Evolutionary conservation across 768 basidiomycete genomes (phyloP), one percentile per base, ranked within the genome.

Genomic region (Rhodotorula toruloides): DNA sequence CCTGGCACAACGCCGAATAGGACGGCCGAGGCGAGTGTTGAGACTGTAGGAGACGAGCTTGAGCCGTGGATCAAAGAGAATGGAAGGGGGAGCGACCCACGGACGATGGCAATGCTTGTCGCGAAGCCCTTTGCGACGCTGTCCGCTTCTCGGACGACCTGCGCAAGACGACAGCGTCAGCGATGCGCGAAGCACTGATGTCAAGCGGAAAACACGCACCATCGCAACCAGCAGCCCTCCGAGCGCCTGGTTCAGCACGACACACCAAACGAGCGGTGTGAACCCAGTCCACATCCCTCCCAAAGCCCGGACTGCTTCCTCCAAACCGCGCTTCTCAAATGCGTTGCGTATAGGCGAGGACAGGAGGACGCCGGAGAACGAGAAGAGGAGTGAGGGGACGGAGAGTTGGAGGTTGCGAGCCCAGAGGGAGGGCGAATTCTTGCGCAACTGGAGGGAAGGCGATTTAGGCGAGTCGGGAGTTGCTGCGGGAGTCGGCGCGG

Each of bases 61-160:
- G 9, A 31, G 25, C 9, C 3, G 4, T 9, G 27, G 25, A 36
- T 4, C 22, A 19, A 4, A 16, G 3, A 12, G 22, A 43, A 31
- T 12, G 2, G n/a, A 40, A 37, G 16, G 12, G 8, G 25, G 29
- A 19, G 10, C 3, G 39, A 65, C 66, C 61, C 49, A 59, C 72
- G 21, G 32, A 76, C 58, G 53, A 76, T 71, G 16, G 74, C 70
- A 40, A 74, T 53, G 3, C 57, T 61, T 0, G 75, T 76, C 25
- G 74, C 75, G 48, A 76, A 76, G 3, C 75, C 75, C 32, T 74
- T 76, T 11, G 68, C 65, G 42, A 76, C 68, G 39, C 67, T 68
- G 44, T 72, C 69, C 4, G 74, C 67, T 43, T 73, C 65, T 14
- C 65, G 65, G 25, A 74, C 73, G n/a, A 72, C 59, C 63, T 69